Conservation (phyloP, 345 rosid genomes). For the Trapa bicornis region DNA sequence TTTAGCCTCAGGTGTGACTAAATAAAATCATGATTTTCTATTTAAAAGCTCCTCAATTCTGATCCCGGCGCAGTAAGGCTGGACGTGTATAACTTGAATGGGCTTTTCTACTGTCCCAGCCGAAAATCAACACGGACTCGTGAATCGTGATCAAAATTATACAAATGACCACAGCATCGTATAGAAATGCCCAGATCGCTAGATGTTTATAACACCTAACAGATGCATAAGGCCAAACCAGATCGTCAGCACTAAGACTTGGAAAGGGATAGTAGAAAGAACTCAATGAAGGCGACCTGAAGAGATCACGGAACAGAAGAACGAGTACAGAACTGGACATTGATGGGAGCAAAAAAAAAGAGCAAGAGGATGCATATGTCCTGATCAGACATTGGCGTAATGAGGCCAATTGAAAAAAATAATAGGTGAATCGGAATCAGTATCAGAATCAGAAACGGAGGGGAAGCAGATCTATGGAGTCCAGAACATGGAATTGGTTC, state of each 20-base stretch:
- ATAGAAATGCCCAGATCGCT: neutral
- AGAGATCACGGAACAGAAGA: neutral
- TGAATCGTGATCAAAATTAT: neutral
- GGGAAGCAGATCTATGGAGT: neutral
- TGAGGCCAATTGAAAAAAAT: neutral
- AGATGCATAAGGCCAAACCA: neutral
- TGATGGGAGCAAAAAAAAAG: neutral
- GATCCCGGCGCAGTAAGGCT: neutral
- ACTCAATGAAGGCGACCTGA: neutral
- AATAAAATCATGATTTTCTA: neutral
- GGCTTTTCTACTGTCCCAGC: neutral
- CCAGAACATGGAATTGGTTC: neutral
- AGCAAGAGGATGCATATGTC: neutral
- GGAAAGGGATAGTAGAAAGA: neutral
- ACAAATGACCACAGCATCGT: neutral
- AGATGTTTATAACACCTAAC: neutral
- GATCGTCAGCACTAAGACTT: neutral
- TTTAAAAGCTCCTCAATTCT: neutral
- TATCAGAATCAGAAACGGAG: neutral
- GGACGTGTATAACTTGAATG: neutral
- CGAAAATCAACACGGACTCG: neutral
- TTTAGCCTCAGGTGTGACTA: neutral
- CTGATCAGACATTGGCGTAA: neutral
- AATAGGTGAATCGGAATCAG: too few species aligned
- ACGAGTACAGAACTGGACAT: neutral